Evolutionary conservation across 352 stramenopile species (phyloP).

Genomic region (Phytophthora capsici): DNA sequence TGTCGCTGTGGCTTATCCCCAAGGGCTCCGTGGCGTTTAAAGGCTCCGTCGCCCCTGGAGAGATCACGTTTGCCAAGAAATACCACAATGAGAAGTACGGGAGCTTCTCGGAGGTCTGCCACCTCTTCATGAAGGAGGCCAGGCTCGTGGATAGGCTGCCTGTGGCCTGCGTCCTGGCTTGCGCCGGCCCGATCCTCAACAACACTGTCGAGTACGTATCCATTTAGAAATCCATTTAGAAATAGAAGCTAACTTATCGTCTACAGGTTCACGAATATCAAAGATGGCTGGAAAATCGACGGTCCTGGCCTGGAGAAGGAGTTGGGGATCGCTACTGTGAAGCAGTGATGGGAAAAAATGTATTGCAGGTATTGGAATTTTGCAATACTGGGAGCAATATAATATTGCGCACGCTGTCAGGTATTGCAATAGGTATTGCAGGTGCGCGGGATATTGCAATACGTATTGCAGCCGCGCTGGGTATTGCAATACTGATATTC

Average conservation of each 20-base stretch:
- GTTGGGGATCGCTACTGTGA: constrained; percentile 81
- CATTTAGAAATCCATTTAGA: neutral
- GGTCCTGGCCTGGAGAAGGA: constrained; percentile 78
- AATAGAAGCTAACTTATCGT: no score
- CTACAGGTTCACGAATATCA: constrained; percentile 93
- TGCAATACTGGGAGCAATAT: no score
- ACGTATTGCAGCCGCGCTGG: no score
- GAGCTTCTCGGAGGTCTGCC: constrained; percentile 89
- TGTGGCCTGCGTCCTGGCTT: constrained; percentile 77
- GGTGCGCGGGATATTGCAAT: no score
- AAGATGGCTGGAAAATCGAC: constrained; percentile 91
- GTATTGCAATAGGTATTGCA: no score
- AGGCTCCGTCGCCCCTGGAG: constrained; percentile 75
- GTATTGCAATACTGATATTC: no score
- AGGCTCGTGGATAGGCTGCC: constrained; percentile 72
- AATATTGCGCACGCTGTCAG: no score
- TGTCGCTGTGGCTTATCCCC: constrained; percentile 90
- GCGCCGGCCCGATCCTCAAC: constrained; percentile 82
- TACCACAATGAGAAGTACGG: constrained; percentile 86
- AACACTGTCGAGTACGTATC: constrained; percentile 76
- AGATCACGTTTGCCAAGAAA: constrained; percentile 88
- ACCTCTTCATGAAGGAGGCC: constrained; percentile 94
- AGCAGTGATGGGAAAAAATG: no score
- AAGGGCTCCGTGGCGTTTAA: constrained; percentile 62
- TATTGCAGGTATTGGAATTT: no score